A percentile compares a stretch with the other conserved stretches of the same genome.
These are phyloP conservation scores for Aspergillus awamori DNA, from an alignment of 2,329 filamentous ascomycete genomes.

Conservation along the genomic window DNA sequence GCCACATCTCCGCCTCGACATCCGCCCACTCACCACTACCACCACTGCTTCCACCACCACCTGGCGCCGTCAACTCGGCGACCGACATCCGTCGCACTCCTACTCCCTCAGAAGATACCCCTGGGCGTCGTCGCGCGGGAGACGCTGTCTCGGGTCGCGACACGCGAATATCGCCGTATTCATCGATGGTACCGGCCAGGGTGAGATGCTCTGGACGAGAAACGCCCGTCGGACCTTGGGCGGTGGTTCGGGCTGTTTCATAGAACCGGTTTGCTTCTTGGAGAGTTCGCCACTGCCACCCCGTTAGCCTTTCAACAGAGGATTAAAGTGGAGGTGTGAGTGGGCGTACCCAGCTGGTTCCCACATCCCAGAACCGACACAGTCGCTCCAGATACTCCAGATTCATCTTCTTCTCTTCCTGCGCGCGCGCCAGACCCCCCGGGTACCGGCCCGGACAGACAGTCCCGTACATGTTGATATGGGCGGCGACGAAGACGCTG, in stretches of 20 bases:
- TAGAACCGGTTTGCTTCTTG: constrained; percentile 42
- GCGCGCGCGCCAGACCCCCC: constrained; percentile 34
- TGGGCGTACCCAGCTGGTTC: constrained; percentile 36
- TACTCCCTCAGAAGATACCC: neutral
- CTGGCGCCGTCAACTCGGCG: constrained; percentile 13
- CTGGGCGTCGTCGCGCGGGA: neutral
- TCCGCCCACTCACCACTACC: constrained; percentile 22
- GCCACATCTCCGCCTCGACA: constrained; percentile 39
- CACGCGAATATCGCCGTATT: constrained; percentile 41
- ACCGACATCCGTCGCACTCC: constrained; percentile 10
- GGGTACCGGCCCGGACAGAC: constrained; percentile 38
- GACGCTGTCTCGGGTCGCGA: constrained; percentile 29
- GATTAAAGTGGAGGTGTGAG: no score
- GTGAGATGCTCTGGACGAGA: constrained; percentile 32
- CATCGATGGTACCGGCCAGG: constrained; percentile 38
- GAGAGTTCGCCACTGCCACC: constrained; percentile 36
- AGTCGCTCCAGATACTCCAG: constrained; percentile 37
- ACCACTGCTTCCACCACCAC: neutral
- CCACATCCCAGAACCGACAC: constrained; percentile 39
- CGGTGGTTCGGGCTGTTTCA: constrained; percentile 32
- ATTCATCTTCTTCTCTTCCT: constrained; percentile 37
- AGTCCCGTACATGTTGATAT: constrained; percentile 45
- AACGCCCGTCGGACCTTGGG: constrained; percentile 21
- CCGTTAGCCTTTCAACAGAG: neutral
- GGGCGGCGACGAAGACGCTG: constrained; percentile 42